Conservation (phyloP, 2,329 filamentous ascomycete genomes). For the Sarocladium kiliense region DNA sequence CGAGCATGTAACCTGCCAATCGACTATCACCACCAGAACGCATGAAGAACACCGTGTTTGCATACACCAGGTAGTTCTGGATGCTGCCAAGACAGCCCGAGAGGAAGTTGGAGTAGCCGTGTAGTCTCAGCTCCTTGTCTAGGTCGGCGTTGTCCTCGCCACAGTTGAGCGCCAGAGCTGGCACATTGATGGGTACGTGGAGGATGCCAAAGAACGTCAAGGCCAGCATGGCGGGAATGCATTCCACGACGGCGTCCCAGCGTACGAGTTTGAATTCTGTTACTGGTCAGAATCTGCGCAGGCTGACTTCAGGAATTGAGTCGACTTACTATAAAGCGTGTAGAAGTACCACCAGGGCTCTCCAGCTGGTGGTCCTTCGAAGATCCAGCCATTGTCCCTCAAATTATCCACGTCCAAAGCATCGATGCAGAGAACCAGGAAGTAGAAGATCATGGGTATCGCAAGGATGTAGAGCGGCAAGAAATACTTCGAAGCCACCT, state of each 20-base stretch:
- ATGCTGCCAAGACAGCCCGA: slow-evolving; percentile 87
- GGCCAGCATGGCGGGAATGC: slow-evolving; percentile 90
- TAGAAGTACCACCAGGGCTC: slow-evolving; percentile 99
- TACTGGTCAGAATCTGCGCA: background rate
- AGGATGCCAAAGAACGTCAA: slow-evolving; percentile 96
- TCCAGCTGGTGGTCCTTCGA: slow-evolving; percentile 74
- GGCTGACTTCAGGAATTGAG: background rate
- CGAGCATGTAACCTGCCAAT: slow-evolving; percentile 80
- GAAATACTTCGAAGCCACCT: slow-evolving; percentile 76
- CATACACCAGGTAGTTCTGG: slow-evolving; percentile 95
- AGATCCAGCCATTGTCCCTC: slow-evolving; percentile 80
- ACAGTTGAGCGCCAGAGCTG: slow-evolving; percentile 82
- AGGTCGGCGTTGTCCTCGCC: slow-evolving; percentile 91
- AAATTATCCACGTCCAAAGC: slow-evolving; percentile 62
- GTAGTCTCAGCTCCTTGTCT: slow-evolving; percentile 84
- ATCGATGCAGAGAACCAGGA: slow-evolving; percentile 66
- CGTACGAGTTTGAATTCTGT: slow-evolving; percentile 75
- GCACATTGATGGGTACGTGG: slow-evolving; percentile 97
- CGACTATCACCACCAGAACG: slow-evolving; percentile 84
- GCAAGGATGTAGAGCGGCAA: slow-evolving; percentile 80
- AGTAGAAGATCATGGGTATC: slow-evolving; percentile 73
- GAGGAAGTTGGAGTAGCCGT: slow-evolving; percentile 87
- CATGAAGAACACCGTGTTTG: slow-evolving; percentile 96
- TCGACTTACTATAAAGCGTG: slow-evolving; percentile 75
- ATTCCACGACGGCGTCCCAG: slow-evolving; percentile 78